Percentiles rank a stretch among this genome's conserved stretches.
Conservation (phyloP, 345 rosid species). For the Balakata baccata region DNA sequence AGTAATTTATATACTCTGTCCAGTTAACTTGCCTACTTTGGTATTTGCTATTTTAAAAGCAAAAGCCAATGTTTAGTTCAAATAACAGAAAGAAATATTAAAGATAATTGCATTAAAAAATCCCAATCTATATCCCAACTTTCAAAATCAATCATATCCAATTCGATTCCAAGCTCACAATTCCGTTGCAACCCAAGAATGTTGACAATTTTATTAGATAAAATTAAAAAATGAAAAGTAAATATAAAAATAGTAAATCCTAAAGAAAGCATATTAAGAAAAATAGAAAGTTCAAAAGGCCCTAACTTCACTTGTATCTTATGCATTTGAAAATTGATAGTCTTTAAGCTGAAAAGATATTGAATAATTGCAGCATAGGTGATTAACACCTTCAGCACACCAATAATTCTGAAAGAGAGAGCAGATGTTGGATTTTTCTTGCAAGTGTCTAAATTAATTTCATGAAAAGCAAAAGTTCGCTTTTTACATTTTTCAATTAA, state of each 20-base stretch:
- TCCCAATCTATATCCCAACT: background rate
- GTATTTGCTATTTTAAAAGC: background rate
- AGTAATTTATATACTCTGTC: background rate
- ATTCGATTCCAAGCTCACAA: background rate
- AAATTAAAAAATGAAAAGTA: background rate
- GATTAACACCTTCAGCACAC: background rate
- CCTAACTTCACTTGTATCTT: background rate
- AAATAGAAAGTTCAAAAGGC: background rate
- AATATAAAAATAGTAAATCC: background rate
- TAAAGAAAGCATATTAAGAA: background rate
- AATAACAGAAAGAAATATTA: background rate
- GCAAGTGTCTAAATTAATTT: too few relatives aligned
- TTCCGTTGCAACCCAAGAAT: background rate
- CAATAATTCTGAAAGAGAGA: background rate
- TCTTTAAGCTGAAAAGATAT: background rate
- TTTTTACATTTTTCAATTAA: background rate
- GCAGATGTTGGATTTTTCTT: background rate
- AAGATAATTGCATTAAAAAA: too few relatives aligned
- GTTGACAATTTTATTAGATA: background rate
- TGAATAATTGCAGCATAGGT: background rate
- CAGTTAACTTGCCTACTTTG: background rate
- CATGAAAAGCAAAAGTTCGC: background rate
- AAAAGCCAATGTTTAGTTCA: too few relatives aligned
- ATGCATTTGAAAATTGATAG: background rate
- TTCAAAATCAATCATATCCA: background rate